Evolutionary conservation across 2,329 filamentous ascomycete species (phyloP), one percentile per base, ranked within the genome.

Genomic region (Polychaeton citri): DNA sequence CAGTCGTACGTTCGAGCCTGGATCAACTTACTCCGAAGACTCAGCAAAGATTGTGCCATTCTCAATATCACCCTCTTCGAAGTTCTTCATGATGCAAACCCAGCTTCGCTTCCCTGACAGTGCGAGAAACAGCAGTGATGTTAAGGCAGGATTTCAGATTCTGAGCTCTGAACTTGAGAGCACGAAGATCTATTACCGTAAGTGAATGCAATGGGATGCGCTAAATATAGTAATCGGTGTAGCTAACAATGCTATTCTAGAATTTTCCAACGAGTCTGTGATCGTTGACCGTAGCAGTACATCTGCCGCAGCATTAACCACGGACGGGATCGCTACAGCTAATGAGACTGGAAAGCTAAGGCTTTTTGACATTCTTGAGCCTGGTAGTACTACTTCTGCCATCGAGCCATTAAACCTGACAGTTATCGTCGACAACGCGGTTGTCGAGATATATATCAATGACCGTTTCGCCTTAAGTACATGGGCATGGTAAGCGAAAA

Each of bases 251-350:
- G n/a, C n/a, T 20, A 20, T 12, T 12, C 19, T 16, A 6, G 60
- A 65, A 33, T 63, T 65, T 44, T 59, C 56, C 2, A 63, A 64
- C 43, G 62, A 65, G 43, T 58, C 55, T 15, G 40, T 65, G 30
- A 49, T 63, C 21, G 48, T 65, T 15, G 62, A 65, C 35, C 58
- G 61, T 4, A 55, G 50, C 20, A 60, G 60, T 24, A 55, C 60
- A 3, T 63, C 61, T 30, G 62, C 62, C 7, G 58, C 59, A 0
- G 35, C 43, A 13, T 10, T 15, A 5, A 62, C 58, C 0, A 64
- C 61, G 0, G 42, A 50, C 28, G 61, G 59, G 5, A 60, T 65
- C 20, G 48, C 55, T 21, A 54, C 53, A 1, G 46, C 53, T 12
- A 55, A 57, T 34, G 59, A 65, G 38, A 49, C 51, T 1, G 61